These are phyloP conservation scores for Nigrograna mackinnonii DNA, from an alignment of 2,329 filamentous ascomycete species.

Conservation along the genomic window DNA sequence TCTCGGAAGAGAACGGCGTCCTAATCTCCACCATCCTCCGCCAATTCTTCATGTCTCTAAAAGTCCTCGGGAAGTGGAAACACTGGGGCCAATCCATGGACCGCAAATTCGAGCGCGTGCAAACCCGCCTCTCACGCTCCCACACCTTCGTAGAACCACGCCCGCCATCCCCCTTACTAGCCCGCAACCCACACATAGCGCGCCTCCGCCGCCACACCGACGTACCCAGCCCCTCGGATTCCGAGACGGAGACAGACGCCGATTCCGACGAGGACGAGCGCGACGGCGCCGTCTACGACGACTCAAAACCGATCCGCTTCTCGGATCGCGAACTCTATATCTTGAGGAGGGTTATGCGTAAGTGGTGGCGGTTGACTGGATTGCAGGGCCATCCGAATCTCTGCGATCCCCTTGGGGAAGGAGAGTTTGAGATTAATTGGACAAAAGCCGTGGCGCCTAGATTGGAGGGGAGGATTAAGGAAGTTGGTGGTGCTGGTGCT, in stretches of 20 bases:
- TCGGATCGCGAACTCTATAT: constrained; percentile 56
- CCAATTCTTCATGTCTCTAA: constrained; percentile 88
- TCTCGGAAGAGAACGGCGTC: constrained; percentile 85
- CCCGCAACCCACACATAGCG: background rate
- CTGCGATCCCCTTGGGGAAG: constrained; percentile 62
- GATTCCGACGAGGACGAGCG: constrained; percentile 39
- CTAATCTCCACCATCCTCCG: constrained; percentile 84
- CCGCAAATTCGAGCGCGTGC: constrained; percentile 68
- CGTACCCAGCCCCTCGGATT: background rate
- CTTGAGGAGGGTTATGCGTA: constrained; percentile 69
- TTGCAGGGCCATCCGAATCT: constrained; percentile 55
- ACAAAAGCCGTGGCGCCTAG: constrained; percentile 78
- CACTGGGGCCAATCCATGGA: constrained; percentile 66
- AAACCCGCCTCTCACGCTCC: constrained; percentile 60
- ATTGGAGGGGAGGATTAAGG: constrained; percentile 73
- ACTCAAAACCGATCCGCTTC: constrained; percentile 47
- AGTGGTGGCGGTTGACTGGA: constrained; percentile 73
- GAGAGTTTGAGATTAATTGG: constrained; percentile 69
- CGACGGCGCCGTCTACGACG: constrained; percentile 41
- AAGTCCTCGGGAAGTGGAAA: constrained; percentile 79
- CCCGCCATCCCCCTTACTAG: background rate
- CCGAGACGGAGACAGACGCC: no score
- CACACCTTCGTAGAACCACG: constrained; percentile 52
- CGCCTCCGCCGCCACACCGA: background rate
- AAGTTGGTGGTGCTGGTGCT: no score